A percentile compares a stretch with the other conserved stretches of the same genome.
phyloP scores from a whole-genome alignment of 768 basidiomycete species.

The Boletellus sp. region DNA sequence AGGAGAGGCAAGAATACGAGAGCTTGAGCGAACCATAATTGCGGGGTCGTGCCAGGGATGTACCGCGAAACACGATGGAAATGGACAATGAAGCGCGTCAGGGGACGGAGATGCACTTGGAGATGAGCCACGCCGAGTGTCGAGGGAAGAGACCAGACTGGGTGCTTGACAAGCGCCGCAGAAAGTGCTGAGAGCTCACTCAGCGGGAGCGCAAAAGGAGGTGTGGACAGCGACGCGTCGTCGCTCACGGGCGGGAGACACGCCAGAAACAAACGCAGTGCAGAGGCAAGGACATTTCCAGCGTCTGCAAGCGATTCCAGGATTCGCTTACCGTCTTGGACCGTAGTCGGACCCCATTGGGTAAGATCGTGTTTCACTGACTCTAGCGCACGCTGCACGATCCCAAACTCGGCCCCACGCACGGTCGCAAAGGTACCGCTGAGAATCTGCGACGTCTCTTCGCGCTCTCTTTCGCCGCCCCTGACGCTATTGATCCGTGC shows the following conservation, averaged over 20 bases:
- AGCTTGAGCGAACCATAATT: constrained; percentile 67
- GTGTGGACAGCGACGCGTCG: constrained; percentile 37
- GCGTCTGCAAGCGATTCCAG: constrained; percentile 32
- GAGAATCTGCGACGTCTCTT: constrained; percentile 33
- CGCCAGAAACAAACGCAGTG: constrained; percentile 61
- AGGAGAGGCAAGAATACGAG: constrained; percentile 52
- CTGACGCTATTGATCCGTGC: constrained; percentile 64
- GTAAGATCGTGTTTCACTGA: constrained; percentile 31
- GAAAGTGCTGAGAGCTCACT: constrained; percentile 50
- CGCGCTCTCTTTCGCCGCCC: constrained; percentile 63
- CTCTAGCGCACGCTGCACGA: constrained; percentile 37
- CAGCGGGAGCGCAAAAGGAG: constrained; percentile 64
- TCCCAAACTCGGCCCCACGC: constrained; percentile 30
- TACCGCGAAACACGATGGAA: constrained; percentile 59
- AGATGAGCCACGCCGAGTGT: constrained; percentile 4
- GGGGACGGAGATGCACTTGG: constrained; percentile 36
- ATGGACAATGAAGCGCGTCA: constrained; percentile 49
- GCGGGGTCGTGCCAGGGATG: constrained; percentile 51
- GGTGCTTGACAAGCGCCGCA: constrained; percentile 46
- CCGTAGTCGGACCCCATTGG: not conserved
- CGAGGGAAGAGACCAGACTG: constrained; percentile 43
- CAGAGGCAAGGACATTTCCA: constrained; percentile 41
- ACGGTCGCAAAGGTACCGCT: constrained; percentile 37
- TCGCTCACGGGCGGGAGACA: constrained; percentile 46
- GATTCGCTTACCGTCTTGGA: constrained; percentile 5